Evolutionary conservation across 768 basidiomycete species (phyloP).

Genomic region (Phanerochaete sordida): DNA sequence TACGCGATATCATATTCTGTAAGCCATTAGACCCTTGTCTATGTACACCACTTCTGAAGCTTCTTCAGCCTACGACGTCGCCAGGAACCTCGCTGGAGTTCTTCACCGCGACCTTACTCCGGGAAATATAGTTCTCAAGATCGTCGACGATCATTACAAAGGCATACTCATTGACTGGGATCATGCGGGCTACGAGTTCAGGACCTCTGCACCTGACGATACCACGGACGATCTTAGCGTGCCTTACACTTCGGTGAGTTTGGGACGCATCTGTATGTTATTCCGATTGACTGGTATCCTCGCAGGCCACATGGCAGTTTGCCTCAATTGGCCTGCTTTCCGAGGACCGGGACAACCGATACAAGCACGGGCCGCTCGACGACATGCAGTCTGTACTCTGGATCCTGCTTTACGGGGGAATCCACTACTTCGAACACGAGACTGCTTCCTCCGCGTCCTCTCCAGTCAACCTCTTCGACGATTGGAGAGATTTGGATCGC

Average conservation of each 20-base stretch:
- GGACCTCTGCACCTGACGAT: background rate
- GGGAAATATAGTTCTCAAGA: background rate
- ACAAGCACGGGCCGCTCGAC: background rate
- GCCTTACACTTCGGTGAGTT: too few relatives aligned
- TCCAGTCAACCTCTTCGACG: background rate
- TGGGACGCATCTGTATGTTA: background rate
- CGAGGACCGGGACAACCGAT: background rate
- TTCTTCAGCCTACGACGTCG: background rate
- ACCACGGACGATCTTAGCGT: background rate
- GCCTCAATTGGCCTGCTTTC: conserved; percentile 2
- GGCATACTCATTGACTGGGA: conserved; percentile 9
- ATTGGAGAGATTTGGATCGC: background rate
- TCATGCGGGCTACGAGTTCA: background rate
- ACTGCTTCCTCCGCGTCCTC: background rate
- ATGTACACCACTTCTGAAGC: too few relatives aligned
- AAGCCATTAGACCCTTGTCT: too few relatives aligned
- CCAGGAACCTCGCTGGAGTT: background rate
- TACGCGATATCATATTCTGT: background rate
- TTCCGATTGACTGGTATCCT: too few relatives aligned
- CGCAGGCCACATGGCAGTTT: conserved; percentile 17
- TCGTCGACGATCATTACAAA: background rate
- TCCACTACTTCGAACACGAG: background rate
- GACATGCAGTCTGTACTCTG: background rate
- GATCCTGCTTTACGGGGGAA: background rate
- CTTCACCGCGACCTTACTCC: conserved; percentile 5